Percentiles rank a stretch among this genome's conserved stretches.
Conservation (phyloP, 2,329 filamentous ascomycete species). For the Didymella sp. region DNA sequence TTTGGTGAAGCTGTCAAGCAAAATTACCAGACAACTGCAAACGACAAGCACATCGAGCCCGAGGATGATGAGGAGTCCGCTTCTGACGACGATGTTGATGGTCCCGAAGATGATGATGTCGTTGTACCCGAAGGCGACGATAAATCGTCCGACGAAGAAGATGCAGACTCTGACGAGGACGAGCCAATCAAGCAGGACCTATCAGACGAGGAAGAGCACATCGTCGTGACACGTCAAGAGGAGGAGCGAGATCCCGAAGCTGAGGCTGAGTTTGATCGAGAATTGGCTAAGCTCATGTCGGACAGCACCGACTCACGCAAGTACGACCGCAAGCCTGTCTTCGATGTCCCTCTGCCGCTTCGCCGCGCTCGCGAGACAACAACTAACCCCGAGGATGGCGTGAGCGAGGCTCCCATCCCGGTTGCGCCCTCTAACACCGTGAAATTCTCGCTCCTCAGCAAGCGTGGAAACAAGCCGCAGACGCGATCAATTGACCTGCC, state of each 20-base stretch:
- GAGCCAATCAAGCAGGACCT: slow-evolving; percentile 59
- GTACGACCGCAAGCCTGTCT: slow-evolving; percentile 91
- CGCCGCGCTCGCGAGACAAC: slow-evolving; percentile 69
- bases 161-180: slow-evolving; percentile 58
- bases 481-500: slow-evolving; percentile 90
- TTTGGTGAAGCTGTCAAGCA: slow-evolving; percentile 89
- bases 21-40: slow-evolving; percentile 81
- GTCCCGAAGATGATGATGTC: slow-evolving; percentile 55
- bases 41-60: slow-evolving; percentile 71
- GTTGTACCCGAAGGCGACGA: slow-evolving; percentile 60
- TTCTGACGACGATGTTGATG: slow-evolving; percentile 74
- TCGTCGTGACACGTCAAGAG: slow-evolving; percentile 89
- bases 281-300: slow-evolving; percentile 98
- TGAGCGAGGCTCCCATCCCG: slow-evolving; percentile 50
- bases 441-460: slow-evolving; percentile 95
- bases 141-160: slow-evolving; percentile 59
- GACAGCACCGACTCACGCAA: slow-evolving; percentile 96
- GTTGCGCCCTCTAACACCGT: slow-evolving; percentile 66
- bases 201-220: slow-evolving; percentile 82
- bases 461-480: slow-evolving; percentile 94
- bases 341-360: slow-evolving; percentile 97
- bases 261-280: slow-evolving; percentile 96
- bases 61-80: slow-evolving; percentile 76
- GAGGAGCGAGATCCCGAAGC: slow-evolving; percentile 91
- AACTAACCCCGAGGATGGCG: slow-evolving; percentile 51